Percentiles rank a stretch among this genome's conserved stretches.
These are phyloP conservation scores for Xylaria sp. DNA, from an alignment of 2,329 filamentous ascomycete species.

Conservation along the genomic window DNA sequence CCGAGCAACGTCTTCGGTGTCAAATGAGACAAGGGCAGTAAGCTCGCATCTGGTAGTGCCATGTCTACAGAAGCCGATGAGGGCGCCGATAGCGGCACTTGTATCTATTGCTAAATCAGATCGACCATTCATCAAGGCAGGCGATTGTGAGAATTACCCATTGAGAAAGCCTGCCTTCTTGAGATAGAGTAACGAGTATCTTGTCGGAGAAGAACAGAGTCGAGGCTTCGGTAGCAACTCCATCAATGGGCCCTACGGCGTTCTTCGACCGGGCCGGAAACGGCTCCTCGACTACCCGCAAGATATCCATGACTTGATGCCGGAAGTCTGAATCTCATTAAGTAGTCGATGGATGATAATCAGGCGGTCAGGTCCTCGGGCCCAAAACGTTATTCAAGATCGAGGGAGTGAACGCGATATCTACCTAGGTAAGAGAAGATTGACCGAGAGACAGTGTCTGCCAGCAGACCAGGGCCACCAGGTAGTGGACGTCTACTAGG, in stretches of 20 bases:
- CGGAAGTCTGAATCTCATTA: conserved; percentile 1
- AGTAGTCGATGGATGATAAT: too few species aligned
- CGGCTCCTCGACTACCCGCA: conserved; percentile 51
- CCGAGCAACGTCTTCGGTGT: conserved; percentile 88
- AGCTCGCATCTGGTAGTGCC: conserved; percentile 50
- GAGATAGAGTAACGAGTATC: conserved; percentile 85
- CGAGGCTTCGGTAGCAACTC: conserved; percentile 71
- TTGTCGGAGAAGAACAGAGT: conserved; percentile 82
- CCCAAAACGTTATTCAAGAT: too few species aligned
- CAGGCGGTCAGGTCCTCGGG: too few species aligned
- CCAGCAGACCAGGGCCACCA: neutral
- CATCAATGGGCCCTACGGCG: conserved; percentile 65
- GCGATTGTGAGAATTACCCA: conserved; percentile 68
- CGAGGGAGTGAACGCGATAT: too few species aligned
- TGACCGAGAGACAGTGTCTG: neutral
- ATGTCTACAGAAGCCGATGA: conserved; percentile 67
- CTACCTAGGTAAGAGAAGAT: too few species aligned
- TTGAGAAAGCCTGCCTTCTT: conserved; percentile 83
- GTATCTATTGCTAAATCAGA: conserved; percentile 55
- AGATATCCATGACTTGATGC: conserved; percentile 43
- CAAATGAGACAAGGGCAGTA: conserved; percentile 77
- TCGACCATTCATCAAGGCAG: neutral
- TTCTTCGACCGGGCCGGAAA: conserved; percentile 70
- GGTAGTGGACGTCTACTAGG: neutral
- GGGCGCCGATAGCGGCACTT: conserved; percentile 74